phyloP scores from a whole-genome alignment of 345 rosid species.

The Pistacia integerrima region DNA sequence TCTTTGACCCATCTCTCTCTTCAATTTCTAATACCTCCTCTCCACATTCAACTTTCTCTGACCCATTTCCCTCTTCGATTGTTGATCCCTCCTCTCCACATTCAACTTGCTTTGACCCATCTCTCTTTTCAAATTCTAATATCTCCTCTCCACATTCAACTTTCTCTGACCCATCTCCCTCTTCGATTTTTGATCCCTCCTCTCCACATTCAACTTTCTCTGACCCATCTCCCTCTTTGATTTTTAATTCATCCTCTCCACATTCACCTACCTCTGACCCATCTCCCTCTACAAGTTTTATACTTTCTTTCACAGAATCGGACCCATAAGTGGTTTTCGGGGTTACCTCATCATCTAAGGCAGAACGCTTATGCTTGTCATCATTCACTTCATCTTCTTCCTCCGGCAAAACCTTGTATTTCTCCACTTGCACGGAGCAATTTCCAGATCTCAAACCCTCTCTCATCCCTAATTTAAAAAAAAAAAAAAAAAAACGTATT shows the following conservation, averaged over 20 bases:
- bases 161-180: slow-evolving; percentile 9
- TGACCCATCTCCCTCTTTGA: no score
- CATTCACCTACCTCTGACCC: slow-evolving; percentile 12
- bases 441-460: slow-evolving; percentile 43
- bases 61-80: slow-evolving; percentile 1
- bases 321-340: background rate
- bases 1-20: no score
- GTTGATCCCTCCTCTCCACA: slow-evolving; percentile 15
- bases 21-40: no score
- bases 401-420: slow-evolving; percentile 19
- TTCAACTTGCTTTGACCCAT: slow-evolving; percentile 9
- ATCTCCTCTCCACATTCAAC: slow-evolving; percentile 22
- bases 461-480: slow-evolving; percentile 35
- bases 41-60: background rate
- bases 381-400: slow-evolving; percentile 20
- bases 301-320: slow-evolving; percentile 10
- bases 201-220: no score
- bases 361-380: slow-evolving; percentile 10
- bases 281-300: slow-evolving; percentile 15
- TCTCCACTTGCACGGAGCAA: slow-evolving; percentile 24
- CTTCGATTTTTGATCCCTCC: background rate
- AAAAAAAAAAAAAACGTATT: no score
- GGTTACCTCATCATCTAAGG: slow-evolving; percentile 25
- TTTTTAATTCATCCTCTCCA: slow-evolving; percentile 16
- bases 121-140: no score